These are phyloP conservation scores for Aspergillus pseudonomiae DNA, from an alignment of 2,329 filamentous ascomycete genomes.

Conservation along the genomic window DNA sequence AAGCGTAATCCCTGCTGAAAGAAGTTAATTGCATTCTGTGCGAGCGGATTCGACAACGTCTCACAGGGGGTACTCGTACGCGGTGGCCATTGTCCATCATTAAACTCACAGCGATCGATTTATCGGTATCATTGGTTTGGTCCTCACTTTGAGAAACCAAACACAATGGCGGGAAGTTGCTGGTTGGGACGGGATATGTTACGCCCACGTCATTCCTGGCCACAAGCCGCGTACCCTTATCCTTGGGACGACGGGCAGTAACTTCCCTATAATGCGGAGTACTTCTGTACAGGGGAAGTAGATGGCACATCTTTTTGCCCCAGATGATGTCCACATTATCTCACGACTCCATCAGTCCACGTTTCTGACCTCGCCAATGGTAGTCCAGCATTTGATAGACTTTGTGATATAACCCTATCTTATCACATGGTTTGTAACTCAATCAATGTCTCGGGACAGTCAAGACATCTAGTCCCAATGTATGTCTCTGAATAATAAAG, in stretches of 20 bases:
- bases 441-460: background rate
- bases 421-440: background rate
- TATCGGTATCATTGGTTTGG: background rate
- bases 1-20: background rate
- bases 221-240: background rate
- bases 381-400: background rate
- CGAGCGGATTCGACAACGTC: background rate
- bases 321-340: background rate
- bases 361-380: background rate
- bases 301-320: background rate
- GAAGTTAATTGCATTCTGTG: background rate
- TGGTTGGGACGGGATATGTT: background rate
- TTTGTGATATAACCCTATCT: background rate
- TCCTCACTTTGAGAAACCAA: background rate
- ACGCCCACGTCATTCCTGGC: slow-evolving; percentile 7
- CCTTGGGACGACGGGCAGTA: background rate
- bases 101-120: background rate
- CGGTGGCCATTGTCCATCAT: background rate
- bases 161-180: background rate
- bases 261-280: background rate
- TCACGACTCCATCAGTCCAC: background rate
- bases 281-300: background rate
- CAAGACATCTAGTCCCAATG: background rate
- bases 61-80: background rate
- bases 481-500: background rate